Evolutionary conservation across 2,329 filamentous ascomycete genomes (phyloP), one percentile per base, ranked within the genome.

Genomic region (Salinomyces thailandicus): DNA sequence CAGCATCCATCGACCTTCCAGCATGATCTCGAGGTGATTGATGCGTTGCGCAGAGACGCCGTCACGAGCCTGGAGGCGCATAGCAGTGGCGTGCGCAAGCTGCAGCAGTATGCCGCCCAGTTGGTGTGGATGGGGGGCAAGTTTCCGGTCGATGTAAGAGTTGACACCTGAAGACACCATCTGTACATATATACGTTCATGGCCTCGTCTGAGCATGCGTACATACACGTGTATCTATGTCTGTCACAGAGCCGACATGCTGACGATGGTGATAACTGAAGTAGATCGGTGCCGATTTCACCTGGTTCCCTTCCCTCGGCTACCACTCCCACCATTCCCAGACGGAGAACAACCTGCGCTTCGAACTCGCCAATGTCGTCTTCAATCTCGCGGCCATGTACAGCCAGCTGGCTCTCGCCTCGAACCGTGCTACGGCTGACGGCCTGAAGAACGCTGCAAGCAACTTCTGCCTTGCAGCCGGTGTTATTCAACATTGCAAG

Each of bases 1-100:
- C 91, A 98, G 60, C 89, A 94, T 58, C 89, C 91, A 20, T 86
- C 95, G 61, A 93, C 94, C 81, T 98, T 98, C 62, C 76, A 77
- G 45, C 74, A 84, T 46, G 91, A 98, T 64, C 76, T 94, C 40
- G 78, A 87, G 55, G 74, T 81, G 47, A 86, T 98, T 53, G 86
- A 96, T 57, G 69, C 75, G 33, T 67, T 96, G 39, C 79, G 91
- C 4, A 74, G 75, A 44, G 84, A 93, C 58, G 91, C 91, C n/a
- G 71, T 94, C 37, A 85, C 86, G 59, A 81, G 91, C 2, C 76
- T 81, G 41, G 91, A 98, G 57, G 78, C 91, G 2, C 91, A 98
- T 56, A 68, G 75, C 4, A 93, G 81, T 57, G 89, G 89, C 15
- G 73, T 94, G 49, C 80, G 75, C 55, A 91, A 89, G 67, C 71